Conservation (phyloP, 345 rosid genomes). For the Eucalyptus sideroxylon region DNA sequence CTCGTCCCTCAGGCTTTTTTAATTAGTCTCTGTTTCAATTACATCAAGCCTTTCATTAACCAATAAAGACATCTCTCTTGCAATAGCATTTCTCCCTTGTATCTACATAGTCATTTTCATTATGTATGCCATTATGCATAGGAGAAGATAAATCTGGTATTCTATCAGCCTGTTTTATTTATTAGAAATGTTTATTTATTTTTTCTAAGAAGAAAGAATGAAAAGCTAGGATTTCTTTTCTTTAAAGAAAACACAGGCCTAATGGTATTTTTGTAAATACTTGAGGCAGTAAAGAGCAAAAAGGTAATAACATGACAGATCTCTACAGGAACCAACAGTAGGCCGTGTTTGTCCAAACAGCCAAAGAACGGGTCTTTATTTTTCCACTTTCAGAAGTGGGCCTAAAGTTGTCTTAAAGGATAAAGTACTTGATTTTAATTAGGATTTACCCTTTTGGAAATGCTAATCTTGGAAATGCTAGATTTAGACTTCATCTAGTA, state of each 20-base stretch:
- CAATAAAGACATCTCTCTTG: background rate
- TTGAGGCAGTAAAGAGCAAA: background rate
- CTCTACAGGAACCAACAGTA: background rate
- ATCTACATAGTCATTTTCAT: background rate
- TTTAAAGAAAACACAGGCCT: background rate
- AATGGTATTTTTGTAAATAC: background rate
- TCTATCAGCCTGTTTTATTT: background rate
- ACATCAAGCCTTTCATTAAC: background rate
- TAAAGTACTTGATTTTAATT: background rate
- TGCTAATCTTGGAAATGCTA: too few relatives aligned
- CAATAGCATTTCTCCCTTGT: background rate
- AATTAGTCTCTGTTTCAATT: background rate
- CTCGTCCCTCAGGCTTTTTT: too few relatives aligned
- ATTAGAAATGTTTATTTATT: background rate
- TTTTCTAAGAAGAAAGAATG: background rate
- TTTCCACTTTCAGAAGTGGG: background rate
- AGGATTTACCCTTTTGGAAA: background rate
- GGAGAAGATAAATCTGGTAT: background rate
- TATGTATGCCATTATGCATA: background rate
- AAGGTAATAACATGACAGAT: background rate
- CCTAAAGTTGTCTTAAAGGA: background rate
- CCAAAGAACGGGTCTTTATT: background rate
- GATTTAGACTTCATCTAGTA: too few relatives aligned
- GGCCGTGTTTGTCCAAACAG: background rate
- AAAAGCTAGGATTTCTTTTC: background rate